Percentiles rank a stretch among this genome's conserved stretches.
Evolutionary conservation across 2,329 filamentous ascomycete species (phyloP).

Genomic region (Paracorniculantispora psalliotae): DNA sequence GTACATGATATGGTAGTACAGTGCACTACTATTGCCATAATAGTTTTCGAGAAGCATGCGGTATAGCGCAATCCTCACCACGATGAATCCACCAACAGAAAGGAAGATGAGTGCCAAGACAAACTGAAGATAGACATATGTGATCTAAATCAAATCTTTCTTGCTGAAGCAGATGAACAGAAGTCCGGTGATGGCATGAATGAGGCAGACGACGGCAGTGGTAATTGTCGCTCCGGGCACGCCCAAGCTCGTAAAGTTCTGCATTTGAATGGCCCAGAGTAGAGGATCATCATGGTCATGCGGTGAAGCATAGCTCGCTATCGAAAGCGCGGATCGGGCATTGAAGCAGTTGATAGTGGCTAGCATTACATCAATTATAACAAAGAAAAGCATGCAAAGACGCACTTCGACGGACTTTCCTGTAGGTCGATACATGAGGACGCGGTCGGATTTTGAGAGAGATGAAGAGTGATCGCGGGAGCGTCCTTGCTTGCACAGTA

Average conservation of each 20-base stretch:
- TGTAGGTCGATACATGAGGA: not conserved
- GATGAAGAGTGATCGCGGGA: too few relatives aligned
- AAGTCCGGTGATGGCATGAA: not conserved
- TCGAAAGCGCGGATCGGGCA: not conserved
- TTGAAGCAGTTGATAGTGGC: not conserved
- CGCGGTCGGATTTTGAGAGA: not conserved
- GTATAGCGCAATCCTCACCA: not conserved
- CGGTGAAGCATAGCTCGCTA: not conserved
- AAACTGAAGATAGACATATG: not conserved
- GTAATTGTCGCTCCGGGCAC: not conserved
- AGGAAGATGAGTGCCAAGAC: not conserved
- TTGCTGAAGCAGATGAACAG: not conserved
- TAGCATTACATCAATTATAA: not conserved
- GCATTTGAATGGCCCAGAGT: not conserved
- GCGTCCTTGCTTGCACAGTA: not conserved
- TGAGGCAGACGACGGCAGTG: not conserved
- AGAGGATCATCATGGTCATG: not conserved
- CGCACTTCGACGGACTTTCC: not conserved
- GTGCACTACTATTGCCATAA: not conserved
- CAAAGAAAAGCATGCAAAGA: not conserved
- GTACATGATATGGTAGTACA: not conserved
- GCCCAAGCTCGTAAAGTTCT: not conserved
- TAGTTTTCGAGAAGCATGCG: not conserved
- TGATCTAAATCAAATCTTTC: not conserved
- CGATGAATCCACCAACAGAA: not conserved